These are phyloP conservation scores for Pyronema domesticum DNA, from an alignment of 495 filamentous ascomycete genomes.

Conservation along the genomic window DNA sequence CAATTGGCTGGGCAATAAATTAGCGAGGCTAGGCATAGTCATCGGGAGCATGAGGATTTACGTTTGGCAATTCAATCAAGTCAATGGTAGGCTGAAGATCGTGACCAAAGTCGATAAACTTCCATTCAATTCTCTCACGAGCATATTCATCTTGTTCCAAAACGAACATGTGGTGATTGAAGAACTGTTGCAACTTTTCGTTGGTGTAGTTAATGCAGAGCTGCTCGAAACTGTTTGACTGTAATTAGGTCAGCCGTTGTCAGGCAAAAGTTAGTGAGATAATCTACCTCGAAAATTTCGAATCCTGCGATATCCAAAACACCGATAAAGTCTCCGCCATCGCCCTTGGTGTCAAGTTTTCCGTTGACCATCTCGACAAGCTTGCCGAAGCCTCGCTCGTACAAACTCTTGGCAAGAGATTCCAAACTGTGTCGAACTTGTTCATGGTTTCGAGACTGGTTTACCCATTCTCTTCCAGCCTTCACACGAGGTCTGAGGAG, in stretches of 20 bases:
- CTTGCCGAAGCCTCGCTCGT: slow-evolving; percentile 87
- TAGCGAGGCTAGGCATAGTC: background rate
- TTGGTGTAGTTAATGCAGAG: slow-evolving; percentile 99
- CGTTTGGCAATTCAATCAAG: slow-evolving; percentile 80
- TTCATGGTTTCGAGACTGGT: slow-evolving; percentile 92
- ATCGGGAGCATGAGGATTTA: slow-evolving; percentile 3
- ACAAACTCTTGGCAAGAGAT: slow-evolving; percentile 90
- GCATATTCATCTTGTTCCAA: slow-evolving; percentile 98
- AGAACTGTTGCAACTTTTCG: slow-evolving; percentile 98
- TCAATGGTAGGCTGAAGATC: slow-evolving; percentile 98
- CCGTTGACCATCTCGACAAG: slow-evolving; percentile 81
- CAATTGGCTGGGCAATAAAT: slow-evolving; percentile 44
- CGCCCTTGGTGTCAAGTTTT: slow-evolving; percentile 62
- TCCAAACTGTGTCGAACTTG: slow-evolving; percentile 82
- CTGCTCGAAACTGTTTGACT: slow-evolving; percentile 86
- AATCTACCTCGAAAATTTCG: slow-evolving; percentile 75
- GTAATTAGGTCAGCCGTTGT: slow-evolving; percentile 4
- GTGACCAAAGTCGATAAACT: slow-evolving; percentile 97
- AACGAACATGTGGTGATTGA: slow-evolving; percentile 99
- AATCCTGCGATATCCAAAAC: slow-evolving; percentile 99
- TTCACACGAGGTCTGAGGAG: slow-evolving; percentile 84
- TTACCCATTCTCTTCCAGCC: slow-evolving; percentile 93
- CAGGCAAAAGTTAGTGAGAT: background rate
- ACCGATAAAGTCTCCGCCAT: slow-evolving; percentile 89
- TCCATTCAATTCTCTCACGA: slow-evolving; percentile 95